These are phyloP conservation scores for Stagonosporopsis cucurbitacearum DNA, from an alignment of 2,329 filamentous ascomycete genomes.

Conservation along the genomic window DNA sequence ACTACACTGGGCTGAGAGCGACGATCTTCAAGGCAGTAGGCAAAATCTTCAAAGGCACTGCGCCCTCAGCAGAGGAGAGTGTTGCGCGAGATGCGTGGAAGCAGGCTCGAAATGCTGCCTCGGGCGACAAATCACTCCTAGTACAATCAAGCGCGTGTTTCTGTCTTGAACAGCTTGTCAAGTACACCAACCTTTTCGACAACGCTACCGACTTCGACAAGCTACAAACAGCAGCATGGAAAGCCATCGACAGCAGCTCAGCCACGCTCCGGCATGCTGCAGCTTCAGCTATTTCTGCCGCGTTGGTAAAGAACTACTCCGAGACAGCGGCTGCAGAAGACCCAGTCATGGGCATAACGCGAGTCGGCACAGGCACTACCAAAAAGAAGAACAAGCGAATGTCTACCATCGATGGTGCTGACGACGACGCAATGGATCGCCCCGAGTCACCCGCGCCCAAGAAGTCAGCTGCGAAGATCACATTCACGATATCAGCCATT, in stretches of 20 bases:
- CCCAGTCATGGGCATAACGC: slow-evolving; percentile 56
- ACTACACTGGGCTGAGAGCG: slow-evolving; percentile 81
- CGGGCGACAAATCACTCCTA: slow-evolving; percentile 80
- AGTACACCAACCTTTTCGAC: slow-evolving; percentile 79
- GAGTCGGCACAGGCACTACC: slow-evolving; percentile 50
- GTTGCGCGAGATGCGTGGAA: slow-evolving; percentile 94
- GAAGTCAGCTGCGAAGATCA: slow-evolving; percentile 72
- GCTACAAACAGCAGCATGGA: slow-evolving; percentile 81
- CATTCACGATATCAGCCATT: slow-evolving; percentile 77
- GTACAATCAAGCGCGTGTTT: slow-evolving; percentile 80
- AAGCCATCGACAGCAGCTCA: slow-evolving; percentile 80
- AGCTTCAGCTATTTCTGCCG: slow-evolving; percentile 81
- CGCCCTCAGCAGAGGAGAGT: slow-evolving; percentile 78
- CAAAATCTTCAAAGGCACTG: slow-evolving; percentile 78
- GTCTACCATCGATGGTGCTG: slow-evolving; percentile 68
- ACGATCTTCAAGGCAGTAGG: slow-evolving; percentile 76
- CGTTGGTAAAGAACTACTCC: slow-evolving; percentile 81
- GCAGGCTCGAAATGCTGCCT: slow-evolving; percentile 77
- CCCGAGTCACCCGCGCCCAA: slow-evolving; percentile 78
- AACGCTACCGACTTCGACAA: slow-evolving; percentile 91
- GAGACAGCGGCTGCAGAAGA: slow-evolving; percentile 56
- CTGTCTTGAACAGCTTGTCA: slow-evolving; percentile 76
- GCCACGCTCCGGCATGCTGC: slow-evolving; percentile 81
- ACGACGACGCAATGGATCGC: slow-evolving; percentile 71
- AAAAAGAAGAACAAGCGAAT: slow-evolving; percentile 78